Base-by-base conservation (phyloP, 2,329 filamentous ascomycete species). In the Sporothrix dimorphospora region DNA sequence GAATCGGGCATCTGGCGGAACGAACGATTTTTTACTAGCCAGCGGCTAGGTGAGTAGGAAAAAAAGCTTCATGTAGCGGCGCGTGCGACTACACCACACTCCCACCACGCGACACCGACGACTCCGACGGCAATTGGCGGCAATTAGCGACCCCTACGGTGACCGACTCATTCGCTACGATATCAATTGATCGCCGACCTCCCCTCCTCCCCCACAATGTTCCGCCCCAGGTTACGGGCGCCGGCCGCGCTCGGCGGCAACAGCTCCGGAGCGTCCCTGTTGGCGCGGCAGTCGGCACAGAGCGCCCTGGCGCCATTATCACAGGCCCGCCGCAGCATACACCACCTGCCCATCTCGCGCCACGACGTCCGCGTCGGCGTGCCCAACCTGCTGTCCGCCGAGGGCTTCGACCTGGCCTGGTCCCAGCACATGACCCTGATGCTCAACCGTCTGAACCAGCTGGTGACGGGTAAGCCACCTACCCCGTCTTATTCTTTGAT, bases 341-440 rank as follows among this genome's bases (percentile, higher is more conserved):
- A 80, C 75, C 72, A 76, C 57, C 38, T 79, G 38, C 77, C 76
- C 9, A 38, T 73, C 12, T 76, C 78, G 68, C 72, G 74, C 66
- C 87, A 89, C 77, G 74, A 79, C 55, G 78, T 88, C 30, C 85
- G 86, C n/a, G 68, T 77, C 49, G 74, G 75, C 47, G 71, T 76
- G 45, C 74, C 74, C 40, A 76, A 85, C 82, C 81, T 98, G 73
- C 85, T 97, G 79, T 90, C 90, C 40, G 81, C 86, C 1, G 84
- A 87, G 68, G 92, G 88, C 71, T 97, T 92, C 81, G 83, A 91
- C 71, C 87, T 93, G 71, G 90, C 94, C 67, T 99, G 94, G 90
- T 91, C 87, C 45, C 85, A 94, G 78, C 97, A 98, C 83, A 94
- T 97, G 86, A 79, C 83, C 49, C 82, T 91, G 76, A 85, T 95